A percentile compares a stretch with the other conserved stretches of the same genome.
Conservation (phyloP, 2,329 filamentous ascomycete genomes). For the Xylaria arbuscula region DNA sequence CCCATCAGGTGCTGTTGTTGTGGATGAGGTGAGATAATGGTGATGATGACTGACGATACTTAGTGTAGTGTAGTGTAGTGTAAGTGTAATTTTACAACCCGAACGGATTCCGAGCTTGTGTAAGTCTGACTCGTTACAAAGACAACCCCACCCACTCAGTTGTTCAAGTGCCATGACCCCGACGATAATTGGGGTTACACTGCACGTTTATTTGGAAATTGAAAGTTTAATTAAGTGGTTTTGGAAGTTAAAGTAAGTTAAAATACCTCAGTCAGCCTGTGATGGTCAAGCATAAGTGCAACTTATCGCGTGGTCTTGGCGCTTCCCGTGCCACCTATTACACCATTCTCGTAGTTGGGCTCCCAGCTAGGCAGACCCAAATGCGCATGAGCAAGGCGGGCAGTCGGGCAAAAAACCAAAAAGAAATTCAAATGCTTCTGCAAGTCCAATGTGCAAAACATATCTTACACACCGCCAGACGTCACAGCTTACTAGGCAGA, state of each 20-base stretch:
- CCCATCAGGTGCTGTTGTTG: background rate
- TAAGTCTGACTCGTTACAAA: background rate
- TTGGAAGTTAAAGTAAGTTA: background rate
- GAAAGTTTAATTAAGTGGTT: background rate
- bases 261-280: slow-evolving; percentile 19
- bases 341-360: slow-evolving; percentile 20
- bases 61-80: background rate
- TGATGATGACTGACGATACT: background rate
- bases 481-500: slow-evolving; percentile 15
- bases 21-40: slow-evolving; percentile 10
- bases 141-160: background rate
- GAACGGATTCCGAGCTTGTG: background rate
- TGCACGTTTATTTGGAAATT: background rate
- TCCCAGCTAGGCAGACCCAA: slow-evolving; percentile 30
- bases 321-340: background rate
- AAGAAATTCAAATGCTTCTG: no score
- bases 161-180: background rate
- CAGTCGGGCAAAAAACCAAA: background rate
- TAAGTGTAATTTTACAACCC: background rate
- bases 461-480: slow-evolving; percentile 1
- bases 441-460: background rate
- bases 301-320: slow-evolving; percentile 17
- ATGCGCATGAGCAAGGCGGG: slow-evolving; percentile 8
- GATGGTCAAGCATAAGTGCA: slow-evolving; percentile 13
- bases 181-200: background rate